A percentile compares a stretch with the other conserved stretches of the same genome.
Evolutionary conservation across 2,329 filamentous ascomycete genomes (phyloP).

Genomic region (Onygena corvina): DNA sequence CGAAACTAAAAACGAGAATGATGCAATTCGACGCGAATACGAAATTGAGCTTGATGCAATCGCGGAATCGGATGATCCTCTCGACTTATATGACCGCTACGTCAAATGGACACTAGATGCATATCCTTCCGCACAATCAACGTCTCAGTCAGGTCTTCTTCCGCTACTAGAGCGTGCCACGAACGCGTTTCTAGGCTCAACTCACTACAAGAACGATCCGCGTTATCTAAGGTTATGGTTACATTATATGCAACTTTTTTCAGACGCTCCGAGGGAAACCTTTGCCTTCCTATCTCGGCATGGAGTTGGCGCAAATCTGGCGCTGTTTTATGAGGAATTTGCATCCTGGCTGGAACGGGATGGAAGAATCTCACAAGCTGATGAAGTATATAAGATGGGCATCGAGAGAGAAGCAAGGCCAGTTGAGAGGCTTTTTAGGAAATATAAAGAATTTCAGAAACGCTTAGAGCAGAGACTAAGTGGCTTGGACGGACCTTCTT

Average conservation of each 20-base stretch:
- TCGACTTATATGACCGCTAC: conserved; percentile 92
- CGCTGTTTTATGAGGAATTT: conserved; percentile 94
- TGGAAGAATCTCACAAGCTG: conserved; percentile 75
- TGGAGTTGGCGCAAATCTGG: conserved; percentile 71
- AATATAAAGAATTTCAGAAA: conserved; percentile 83
- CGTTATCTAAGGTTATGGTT: conserved; percentile 90
- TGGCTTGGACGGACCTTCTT: conserved; percentile 55
- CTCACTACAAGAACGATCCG: conserved; percentile 89
- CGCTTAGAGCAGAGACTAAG: conserved; percentile 57
- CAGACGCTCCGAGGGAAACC: conserved; percentile 81
- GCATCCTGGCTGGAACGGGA: conserved; percentile 81
- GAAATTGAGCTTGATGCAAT: conserved; percentile 70
- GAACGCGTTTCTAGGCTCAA: conserved; percentile 69
- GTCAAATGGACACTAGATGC: conserved; percentile 93
- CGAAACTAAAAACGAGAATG: conserved; percentile 64
- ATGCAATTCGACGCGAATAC: conserved; percentile 67
- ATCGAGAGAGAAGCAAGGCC: conserved; percentile 81
- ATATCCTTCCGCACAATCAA: conserved; percentile 88
- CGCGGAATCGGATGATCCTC: conserved; percentile 80
- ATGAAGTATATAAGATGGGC: conserved; percentile 84
- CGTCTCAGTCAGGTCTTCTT: conserved; percentile 78
- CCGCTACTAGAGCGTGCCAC: conserved; percentile 85
- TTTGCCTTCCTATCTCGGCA: conserved; percentile 87
- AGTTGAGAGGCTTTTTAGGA: conserved; percentile 65
- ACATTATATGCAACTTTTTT: conserved; percentile 84